These are phyloP conservation scores for Oryza australiensis DNA, from an alignment of 176 grass and related monocot species.

Conservation along the genomic window DNA sequence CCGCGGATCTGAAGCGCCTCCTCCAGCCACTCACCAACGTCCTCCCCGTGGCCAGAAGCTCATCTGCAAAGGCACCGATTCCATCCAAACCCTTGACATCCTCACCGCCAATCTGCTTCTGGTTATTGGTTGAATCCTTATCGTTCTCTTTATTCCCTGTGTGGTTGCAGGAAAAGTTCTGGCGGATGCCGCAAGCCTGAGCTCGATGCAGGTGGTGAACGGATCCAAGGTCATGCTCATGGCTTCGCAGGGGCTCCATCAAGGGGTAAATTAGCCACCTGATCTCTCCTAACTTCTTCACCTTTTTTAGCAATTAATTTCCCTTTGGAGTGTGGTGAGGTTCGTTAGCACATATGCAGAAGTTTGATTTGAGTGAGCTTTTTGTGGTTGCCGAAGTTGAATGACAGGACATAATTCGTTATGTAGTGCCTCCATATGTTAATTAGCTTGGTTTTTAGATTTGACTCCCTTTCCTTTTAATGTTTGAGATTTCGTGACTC, in stretches of 20 bases:
- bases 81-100: conserved; percentile 4
- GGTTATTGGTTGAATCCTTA: neutral
- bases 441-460: neutral
- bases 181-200: conserved; percentile 50
- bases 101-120: neutral
- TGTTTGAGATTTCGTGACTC: neutral
- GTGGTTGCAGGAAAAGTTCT: conserved; percentile 72
- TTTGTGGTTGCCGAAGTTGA: neutral
- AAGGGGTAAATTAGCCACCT: conserved; percentile 61
- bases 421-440: neutral
- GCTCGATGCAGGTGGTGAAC: conserved; percentile 54
- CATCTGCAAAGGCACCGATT: conserved; percentile 77
- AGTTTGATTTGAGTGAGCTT: neutral
- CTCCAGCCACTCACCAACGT: conserved; percentile 96
- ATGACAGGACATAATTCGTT: neutral
- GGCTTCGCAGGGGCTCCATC: conserved; percentile 87
- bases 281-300: conserved; percentile 16
- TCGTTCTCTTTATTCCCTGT: neutral
- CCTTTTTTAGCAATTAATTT: neutral
- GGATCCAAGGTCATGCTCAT: conserved; percentile 94
- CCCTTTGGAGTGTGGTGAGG: neutral
- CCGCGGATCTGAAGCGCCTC: conserved; percentile 73
- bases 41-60: conserved; percentile 88
- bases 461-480: conserved; percentile 4
- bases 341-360: neutral